Evolutionary conservation across 345 rosid species (phyloP), one percentile per base, ranked within the genome.

Genomic region (Punica granatum): DNA sequence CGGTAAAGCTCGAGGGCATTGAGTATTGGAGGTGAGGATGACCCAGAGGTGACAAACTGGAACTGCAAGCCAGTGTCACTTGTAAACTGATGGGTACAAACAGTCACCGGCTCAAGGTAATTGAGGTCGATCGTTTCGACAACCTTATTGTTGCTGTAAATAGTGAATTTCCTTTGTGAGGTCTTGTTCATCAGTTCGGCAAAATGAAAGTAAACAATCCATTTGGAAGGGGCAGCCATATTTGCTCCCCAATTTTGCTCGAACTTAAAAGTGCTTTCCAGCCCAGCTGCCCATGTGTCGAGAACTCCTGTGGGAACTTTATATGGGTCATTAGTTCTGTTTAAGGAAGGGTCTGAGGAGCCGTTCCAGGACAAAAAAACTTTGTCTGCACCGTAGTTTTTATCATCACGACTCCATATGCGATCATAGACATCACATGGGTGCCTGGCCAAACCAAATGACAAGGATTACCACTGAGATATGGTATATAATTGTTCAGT

Each of bases 11-110:
- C 68, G 0, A 65, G 21, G 53, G 68, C 68, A 44, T 65, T 65
- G 37, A 65, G 53, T 11, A 65, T 42, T 35, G 54, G 56, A 6
- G 68, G 58, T 11, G 74, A 31, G 35, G 8, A 51, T 70, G 28
- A 58, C 0, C 10, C 6, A 68, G 48, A 35, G 76, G 3, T n/a
- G 34, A 25, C 23, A 31, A 53, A 44, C n/a, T 26, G 19, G 15
- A 2, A 21, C 35, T 12, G 0, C 14, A 4, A 46, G 31, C 36
- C 26, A 21, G 6, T 19, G 39, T 16, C 14, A 32, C 66, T 35
- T 65, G 35, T 26, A 11, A 28, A 10, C 34, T 1, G 13, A 11
- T 13, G 23, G 0, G 68, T 23, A 0, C 16, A 10, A 3, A 61
- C 41, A 11, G n/a, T 18, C 64, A 61, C 18, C 10, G 64, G 64